Percentiles rank a stretch among this genome's conserved stretches.
Evolutionary conservation across 1,284 basidiomycete genomes (phyloP).

Genomic region (Flammula alnicola): DNA sequence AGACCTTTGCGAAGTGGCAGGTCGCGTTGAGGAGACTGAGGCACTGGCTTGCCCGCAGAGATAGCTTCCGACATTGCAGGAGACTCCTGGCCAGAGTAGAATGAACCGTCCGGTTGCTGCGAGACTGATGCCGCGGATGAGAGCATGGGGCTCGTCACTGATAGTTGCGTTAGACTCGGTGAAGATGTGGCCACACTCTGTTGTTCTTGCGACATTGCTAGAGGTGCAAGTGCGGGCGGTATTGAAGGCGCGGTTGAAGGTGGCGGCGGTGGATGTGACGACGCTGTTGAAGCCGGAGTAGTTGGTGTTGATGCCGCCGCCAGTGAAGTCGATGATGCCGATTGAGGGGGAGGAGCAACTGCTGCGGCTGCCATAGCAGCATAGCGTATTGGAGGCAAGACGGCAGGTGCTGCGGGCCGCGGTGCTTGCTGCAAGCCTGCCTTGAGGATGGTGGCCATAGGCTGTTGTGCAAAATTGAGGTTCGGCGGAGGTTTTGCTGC

Average conservation of each 20-base stretch:
- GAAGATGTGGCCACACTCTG: slow-evolving; percentile 62
- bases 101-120: slow-evolving; percentile 70
- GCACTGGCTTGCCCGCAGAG: slow-evolving; percentile 54
- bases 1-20: slow-evolving; percentile 51
- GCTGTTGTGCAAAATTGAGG: slow-evolving; percentile 80
- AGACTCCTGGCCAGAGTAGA: slow-evolving; percentile 70
- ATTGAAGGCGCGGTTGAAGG: slow-evolving; percentile 44
- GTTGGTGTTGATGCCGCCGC: slow-evolving; percentile 36
- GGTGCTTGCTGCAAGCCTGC: slow-evolving; percentile 60
- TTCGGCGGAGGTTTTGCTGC: slow-evolving; percentile 78
- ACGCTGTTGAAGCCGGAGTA: slow-evolving; percentile 61
- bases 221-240: slow-evolving; percentile 37
- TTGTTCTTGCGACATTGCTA: slow-evolving; percentile 47
- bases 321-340: slow-evolving; percentile 27
- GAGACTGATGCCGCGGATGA: slow-evolving; percentile 78
- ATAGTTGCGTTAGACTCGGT: slow-evolving; percentile 80
- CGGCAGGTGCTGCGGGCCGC: slow-evolving; percentile 49
- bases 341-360: slow-evolving; percentile 53
- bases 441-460: slow-evolving; percentile 83
- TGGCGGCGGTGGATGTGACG: slow-evolving; percentile 42
- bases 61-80: slow-evolving; percentile 74
- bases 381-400: slow-evolving; percentile 86
- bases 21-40: slow-evolving; percentile 56
- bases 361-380: slow-evolving; percentile 92
- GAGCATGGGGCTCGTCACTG: slow-evolving; percentile 76